Evolutionary conservation across 179 eudicot genomes (phyloP), one percentile per base, ranked within the genome.

Genomic region (Amaranthus tricolor): DNA sequence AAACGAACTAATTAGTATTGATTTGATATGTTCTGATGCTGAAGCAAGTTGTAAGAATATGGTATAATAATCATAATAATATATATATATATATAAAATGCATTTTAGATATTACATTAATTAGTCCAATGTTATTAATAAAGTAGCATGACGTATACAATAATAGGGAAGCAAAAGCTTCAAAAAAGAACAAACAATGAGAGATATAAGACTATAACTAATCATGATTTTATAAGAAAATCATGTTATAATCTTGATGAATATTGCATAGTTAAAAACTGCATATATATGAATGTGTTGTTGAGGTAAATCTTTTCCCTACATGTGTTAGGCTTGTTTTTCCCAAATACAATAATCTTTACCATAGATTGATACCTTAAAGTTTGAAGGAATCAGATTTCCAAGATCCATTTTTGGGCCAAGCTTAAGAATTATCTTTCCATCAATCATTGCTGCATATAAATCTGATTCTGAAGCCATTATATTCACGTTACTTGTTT

Each of bases 301-400:
- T 31, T 31, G 40, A 31, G 40, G 19, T n/a, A n/a, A n/a, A n/a
- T n/a, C n/a, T n/a, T n/a, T n/a, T n/a, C n/a, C n/a, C n/a, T n/a
- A n/a, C 21, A 7, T 58, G 73, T 44, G 15, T 75, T 67, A 75
- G 62, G 51, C 66, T 59, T 67, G 78, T 47, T 67, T 75, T 73
- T 75, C 73, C 78, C 78, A 75, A 53, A 75, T 60, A 53, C 66
- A 67, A 49, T 75, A 75, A 15, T 75, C 70, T 13, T 48, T 57
- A 67, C 78, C 78, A 31, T 49, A 58, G 3, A 60, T 75, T 24
- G 73, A 53, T 48, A 58, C 73, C 50, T 75, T 75, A 14, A 75
- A 75, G 47, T 75, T 75, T 1, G 78, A 58, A 5, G 78, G 78
- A 49, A 75, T 67, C 7, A 67, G 78, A 68, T 75, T 75, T 9